These are phyloP conservation scores for Dothistroma pini DNA, from an alignment of 2,329 filamentous ascomycete genomes.

Conservation along the genomic window DNA sequence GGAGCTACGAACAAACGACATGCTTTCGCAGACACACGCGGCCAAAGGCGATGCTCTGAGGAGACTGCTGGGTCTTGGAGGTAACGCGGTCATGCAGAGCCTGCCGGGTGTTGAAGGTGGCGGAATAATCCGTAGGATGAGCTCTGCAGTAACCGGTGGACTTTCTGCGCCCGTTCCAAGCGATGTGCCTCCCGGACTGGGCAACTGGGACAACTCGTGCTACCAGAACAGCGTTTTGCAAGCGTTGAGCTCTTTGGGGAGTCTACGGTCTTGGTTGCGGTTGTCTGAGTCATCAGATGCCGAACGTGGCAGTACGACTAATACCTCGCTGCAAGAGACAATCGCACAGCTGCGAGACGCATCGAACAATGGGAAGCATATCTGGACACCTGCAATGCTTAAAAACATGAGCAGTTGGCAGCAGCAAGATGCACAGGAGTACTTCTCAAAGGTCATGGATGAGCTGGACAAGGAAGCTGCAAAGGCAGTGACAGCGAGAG, in stretches of 20 bases:
- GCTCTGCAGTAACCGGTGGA: conserved; percentile 14
- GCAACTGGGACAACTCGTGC: conserved; percentile 93
- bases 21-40: conserved; percentile 34
- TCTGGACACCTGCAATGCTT: conserved; percentile 77
- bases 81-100: conserved; percentile 37
- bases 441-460: conserved; percentile 73
- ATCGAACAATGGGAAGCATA: conserved; percentile 66
- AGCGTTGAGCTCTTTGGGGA: conserved; percentile 66
- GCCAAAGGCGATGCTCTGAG: conserved; percentile 39
- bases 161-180: conserved; percentile 25
- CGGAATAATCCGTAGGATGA: conserved; percentile 32
- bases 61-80: conserved; percentile 38
- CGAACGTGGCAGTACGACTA: conserved; percentile 25
- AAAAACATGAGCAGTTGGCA: conserved; percentile 95
- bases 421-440: conserved; percentile 97
- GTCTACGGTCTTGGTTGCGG: conserved; percentile 17
- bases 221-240: conserved; percentile 92
- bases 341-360: conserved; percentile 67
- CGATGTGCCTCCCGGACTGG: conserved; percentile 59
- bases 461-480: conserved; percentile 58
- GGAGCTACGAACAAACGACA: conserved; percentile 28
- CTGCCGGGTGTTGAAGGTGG: conserved; percentile 32
- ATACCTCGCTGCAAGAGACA: conserved; percentile 56
- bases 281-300: conserved; percentile 12
- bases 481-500: conserved; percentile 29